These are phyloP conservation scores for Alternaria sp. DNA, from an alignment of 2,329 filamentous ascomycete species.

Conservation along the genomic window DNA sequence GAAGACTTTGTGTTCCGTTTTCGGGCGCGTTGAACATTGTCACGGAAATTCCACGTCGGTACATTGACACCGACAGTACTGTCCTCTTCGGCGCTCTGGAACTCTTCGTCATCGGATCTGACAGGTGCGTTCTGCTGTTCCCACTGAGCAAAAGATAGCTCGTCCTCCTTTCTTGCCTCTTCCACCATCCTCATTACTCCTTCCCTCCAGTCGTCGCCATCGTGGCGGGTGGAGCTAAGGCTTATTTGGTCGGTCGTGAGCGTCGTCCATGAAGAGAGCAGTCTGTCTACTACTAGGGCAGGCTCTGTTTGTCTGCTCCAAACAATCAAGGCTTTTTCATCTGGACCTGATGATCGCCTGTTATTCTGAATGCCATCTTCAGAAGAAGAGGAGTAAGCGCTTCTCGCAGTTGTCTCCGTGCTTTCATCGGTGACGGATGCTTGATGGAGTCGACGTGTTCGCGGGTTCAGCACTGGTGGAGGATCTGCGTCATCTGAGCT, in stretches of 20 bases:
- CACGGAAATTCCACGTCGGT: conserved; percentile 1
- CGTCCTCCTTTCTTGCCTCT: conserved; percentile 1
- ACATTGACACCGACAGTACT: background rate
- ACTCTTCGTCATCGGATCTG: conserved; percentile 1
- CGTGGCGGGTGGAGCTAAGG: conserved; percentile 13
- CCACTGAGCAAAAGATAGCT: conserved; percentile 3
- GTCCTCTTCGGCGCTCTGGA: background rate
- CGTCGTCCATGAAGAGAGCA: conserved; percentile 26
- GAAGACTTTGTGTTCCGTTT: background rate
- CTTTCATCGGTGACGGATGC: conserved; percentile 5
- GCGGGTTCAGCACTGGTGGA: background rate
- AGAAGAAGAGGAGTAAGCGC: background rate
- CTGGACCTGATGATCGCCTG: background rate
- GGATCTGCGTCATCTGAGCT: background rate
- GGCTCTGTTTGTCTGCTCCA: conserved; percentile 21
- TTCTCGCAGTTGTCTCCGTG: background rate
- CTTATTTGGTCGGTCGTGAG: conserved; percentile 17
- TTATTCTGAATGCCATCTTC: background rate
- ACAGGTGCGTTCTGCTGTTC: conserved; percentile 4
- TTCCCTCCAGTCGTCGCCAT: conserved; percentile 7
- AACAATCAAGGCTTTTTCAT: conserved; percentile 6
- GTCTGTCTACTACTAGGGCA: conserved; percentile 21
- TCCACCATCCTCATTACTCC: background rate
- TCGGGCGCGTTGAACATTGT: background rate
- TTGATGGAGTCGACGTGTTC: background rate